phyloP scores from a whole-genome alignment of 768 basidiomycete species.

The Lentinus brumalis region DNA sequence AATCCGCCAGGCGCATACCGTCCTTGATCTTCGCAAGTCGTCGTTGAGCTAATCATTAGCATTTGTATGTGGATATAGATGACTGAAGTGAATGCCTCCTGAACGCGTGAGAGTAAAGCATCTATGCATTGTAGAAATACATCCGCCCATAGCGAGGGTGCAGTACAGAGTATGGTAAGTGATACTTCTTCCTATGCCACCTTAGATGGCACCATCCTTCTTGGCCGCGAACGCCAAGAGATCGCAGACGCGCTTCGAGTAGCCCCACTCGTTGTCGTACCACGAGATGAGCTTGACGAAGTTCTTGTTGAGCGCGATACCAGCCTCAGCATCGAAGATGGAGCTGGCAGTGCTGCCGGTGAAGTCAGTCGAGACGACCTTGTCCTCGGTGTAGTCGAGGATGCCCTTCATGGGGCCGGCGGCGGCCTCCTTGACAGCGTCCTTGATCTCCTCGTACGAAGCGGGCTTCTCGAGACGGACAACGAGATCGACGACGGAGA shows the following conservation, averaged over 20 bases:
- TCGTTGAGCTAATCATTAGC: too few species aligned
- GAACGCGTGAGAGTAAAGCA: neutral
- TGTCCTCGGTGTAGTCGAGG: conserved; percentile 90
- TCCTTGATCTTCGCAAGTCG: too few species aligned
- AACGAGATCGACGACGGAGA: conserved; percentile 98
- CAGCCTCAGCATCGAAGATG: conserved; percentile 93
- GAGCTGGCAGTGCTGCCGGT: conserved; percentile 76
- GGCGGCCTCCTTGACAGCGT: conserved; percentile 76
- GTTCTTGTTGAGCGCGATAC: conserved; percentile 87
- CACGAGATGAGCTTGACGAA: conserved; percentile 97
- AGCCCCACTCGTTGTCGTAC: conserved; percentile 96
- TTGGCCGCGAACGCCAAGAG: conserved; percentile 79
- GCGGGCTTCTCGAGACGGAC: conserved; percentile 87
- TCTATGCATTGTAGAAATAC: conserved; percentile 20
- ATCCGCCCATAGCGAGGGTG: conserved; percentile 11
- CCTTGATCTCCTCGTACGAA: conserved; percentile 90
- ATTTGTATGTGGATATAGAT: too few species aligned
- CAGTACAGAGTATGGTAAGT: conserved; percentile 13
- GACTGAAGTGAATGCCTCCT: too few species aligned
- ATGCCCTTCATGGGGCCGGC: conserved; percentile 71
- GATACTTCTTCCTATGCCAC: conserved; percentile 1
- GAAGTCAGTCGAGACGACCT: conserved; percentile 93
- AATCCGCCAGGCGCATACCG: too few species aligned
- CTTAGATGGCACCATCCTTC: conserved; percentile 53
- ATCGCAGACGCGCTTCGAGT: conserved; percentile 92